Conservation (phyloP, 495 filamentous ascomycete genomes). For the Lindgomyces ingoldianus region DNA sequence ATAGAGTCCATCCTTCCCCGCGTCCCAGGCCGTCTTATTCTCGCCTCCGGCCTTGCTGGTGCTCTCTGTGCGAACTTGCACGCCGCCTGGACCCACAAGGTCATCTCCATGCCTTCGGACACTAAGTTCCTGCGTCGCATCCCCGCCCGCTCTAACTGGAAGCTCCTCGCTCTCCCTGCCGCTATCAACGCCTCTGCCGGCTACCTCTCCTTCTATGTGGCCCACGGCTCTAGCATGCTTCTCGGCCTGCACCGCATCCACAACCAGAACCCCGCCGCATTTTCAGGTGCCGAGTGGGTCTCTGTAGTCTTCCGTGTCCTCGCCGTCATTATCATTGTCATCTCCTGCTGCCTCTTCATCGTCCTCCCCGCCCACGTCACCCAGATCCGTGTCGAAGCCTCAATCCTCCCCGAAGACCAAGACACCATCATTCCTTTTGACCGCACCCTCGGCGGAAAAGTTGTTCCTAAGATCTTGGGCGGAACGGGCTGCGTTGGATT, state of each 20-base stretch:
- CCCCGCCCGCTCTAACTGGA: conserved; percentile 49
- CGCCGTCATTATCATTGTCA: conserved; percentile 41
- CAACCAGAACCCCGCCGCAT: conserved; percentile 37
- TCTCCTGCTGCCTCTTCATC: conserved; percentile 52
- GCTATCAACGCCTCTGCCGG: conserved; percentile 49
- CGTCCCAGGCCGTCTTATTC: conserved; percentile 40
- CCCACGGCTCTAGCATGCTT: conserved; percentile 33
- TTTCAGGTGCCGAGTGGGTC: conserved; percentile 29
- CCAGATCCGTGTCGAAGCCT: conserved; percentile 69
- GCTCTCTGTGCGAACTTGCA: conserved; percentile 54
- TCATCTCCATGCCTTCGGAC: conserved; percentile 58
- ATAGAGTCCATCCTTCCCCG: conserved; percentile 45
- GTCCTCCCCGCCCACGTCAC: conserved; percentile 63
- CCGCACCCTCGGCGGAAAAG: conserved; percentile 59
- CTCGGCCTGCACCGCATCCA: conserved; percentile 26
- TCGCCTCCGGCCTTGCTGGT: conserved; percentile 47
- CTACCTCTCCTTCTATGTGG: conserved; percentile 41
- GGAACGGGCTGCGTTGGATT: conserved; percentile 69
- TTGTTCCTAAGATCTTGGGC: conserved; percentile 57
- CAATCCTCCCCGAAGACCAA: conserved; percentile 66
- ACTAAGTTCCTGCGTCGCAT: conserved; percentile 57
- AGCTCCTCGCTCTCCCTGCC: conserved; percentile 55
- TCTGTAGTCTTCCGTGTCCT: conserved; percentile 28
- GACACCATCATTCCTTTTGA: conserved; percentile 79
- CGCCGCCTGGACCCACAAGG: conserved; percentile 62